Evolutionary conservation across 2,329 filamentous ascomycete species (phyloP).

Genomic region (Talaromyces sp.): DNA sequence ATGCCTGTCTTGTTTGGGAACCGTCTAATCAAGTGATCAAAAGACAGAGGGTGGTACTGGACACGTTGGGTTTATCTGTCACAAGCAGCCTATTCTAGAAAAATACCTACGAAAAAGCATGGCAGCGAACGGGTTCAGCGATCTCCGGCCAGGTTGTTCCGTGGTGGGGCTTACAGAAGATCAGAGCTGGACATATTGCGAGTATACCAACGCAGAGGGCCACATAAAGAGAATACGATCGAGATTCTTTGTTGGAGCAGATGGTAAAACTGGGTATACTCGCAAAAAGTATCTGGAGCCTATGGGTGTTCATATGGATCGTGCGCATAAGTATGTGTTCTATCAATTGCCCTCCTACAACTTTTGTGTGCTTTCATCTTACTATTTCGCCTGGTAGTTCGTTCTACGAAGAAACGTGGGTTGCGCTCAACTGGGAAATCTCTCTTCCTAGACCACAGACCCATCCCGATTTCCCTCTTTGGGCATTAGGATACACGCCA

Average conservation of each 20-base stretch:
- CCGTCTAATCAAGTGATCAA: background rate
- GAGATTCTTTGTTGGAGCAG: constrained; percentile 29
- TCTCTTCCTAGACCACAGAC: constrained; percentile 40
- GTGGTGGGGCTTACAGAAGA: background rate
- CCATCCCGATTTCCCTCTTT: constrained; percentile 48
- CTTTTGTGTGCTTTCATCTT: background rate
- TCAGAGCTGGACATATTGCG: constrained; percentile 5
- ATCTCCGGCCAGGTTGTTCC: background rate
- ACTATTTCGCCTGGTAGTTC: background rate
- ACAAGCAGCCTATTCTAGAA: constrained; percentile 27
- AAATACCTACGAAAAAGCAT: constrained; percentile 13
- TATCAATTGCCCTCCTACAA: background rate
- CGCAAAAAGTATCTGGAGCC: constrained; percentile 45
- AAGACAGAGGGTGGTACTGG: constrained; percentile 24
- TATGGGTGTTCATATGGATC: constrained; percentile 35
- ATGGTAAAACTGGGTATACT: constrained; percentile 46
- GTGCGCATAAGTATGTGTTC: background rate
- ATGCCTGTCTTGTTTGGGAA: background rate
- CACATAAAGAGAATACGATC: background rate
- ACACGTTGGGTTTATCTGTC: constrained; percentile 26
- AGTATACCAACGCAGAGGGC: background rate
- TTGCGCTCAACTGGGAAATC: constrained; percentile 46
- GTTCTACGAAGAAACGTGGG: constrained; percentile 34
- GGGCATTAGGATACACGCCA: constrained; percentile 43
- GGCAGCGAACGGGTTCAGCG: background rate